These are phyloP conservation scores for Claviceps spartinae DNA, from an alignment of 2,329 filamentous ascomycete species.

Conservation along the genomic window DNA sequence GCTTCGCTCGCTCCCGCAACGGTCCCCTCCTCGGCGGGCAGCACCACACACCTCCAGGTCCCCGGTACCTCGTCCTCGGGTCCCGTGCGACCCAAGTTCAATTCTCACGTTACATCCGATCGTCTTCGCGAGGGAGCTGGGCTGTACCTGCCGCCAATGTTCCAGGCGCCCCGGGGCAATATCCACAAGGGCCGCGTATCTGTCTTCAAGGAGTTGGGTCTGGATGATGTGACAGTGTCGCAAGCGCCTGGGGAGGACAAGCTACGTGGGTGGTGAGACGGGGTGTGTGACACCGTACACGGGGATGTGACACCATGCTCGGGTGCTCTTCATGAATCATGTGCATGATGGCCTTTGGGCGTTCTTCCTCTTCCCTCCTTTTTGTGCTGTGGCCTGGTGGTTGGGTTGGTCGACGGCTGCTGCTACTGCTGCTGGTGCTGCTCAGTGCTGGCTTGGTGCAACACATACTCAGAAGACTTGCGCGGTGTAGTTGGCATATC, in stretches of 20 bases:
- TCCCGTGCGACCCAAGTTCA: conserved; percentile 32
- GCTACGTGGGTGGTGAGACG: no score
- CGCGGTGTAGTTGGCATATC: no score
- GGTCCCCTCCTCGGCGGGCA: neutral
- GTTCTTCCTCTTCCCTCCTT: no score
- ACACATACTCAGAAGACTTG: no score
- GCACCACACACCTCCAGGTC: conserved; percentile 1
- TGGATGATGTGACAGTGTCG: conserved; percentile 18
- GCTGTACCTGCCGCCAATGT: conserved; percentile 22
- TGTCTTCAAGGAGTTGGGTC: conserved; percentile 37
- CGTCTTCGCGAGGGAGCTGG: conserved; percentile 35
- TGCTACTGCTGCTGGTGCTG: no score
- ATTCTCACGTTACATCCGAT: conserved; percentile 36
- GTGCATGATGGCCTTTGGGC: no score
- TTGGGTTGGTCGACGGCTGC: no score
- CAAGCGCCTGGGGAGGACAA: neutral
- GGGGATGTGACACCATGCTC: no score
- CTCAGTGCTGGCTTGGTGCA: no score
- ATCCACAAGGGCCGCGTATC: conserved; percentile 37
- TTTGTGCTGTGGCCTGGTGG: no score
- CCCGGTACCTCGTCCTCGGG: neutral
- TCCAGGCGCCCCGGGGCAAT: conserved; percentile 27
- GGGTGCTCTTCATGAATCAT: no score
- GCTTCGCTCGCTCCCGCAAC: conserved; percentile 1
- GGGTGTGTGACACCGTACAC: no score